Evolutionary conservation across 768 basidiomycete genomes (phyloP).

Genomic region (Lentinula sp.): DNA sequence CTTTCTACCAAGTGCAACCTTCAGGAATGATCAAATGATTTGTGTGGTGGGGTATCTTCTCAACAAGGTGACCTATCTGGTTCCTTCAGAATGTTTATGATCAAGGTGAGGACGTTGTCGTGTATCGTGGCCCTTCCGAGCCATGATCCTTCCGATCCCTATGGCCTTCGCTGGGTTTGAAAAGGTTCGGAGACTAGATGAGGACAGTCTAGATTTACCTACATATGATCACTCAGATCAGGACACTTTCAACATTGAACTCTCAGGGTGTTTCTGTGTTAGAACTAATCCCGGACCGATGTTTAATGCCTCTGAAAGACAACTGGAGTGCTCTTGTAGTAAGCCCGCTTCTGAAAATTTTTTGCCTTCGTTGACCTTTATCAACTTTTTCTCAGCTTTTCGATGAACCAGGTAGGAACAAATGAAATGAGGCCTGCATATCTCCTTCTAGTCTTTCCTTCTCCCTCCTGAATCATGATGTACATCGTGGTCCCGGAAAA

Average conservation of each 20-base stretch:
- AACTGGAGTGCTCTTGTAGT: background rate
- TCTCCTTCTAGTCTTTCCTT: conserved; percentile 2
- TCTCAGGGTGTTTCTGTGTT: background rate
- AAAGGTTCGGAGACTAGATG: background rate
- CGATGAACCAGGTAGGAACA: background rate
- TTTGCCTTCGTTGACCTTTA: background rate
- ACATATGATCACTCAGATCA: background rate
- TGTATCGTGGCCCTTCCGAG: background rate
- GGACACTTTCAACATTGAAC: background rate
- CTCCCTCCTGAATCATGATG: background rate
- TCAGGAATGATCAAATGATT: too few species aligned
- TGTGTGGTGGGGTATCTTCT: too few species aligned
- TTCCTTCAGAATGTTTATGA: background rate
- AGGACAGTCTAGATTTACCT: background rate
- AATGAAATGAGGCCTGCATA: background rate
- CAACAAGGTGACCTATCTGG: background rate
- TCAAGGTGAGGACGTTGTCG: background rate
- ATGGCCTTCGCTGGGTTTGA: background rate
- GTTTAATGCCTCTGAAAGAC: background rate
- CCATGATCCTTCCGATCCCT: background rate
- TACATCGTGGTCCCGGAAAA: background rate
- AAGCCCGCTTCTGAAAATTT: background rate
- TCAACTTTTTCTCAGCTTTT: background rate
- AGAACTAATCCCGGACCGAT: background rate
- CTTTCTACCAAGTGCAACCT: too few species aligned